Percentiles rank a stretch among this genome's conserved stretches.
Evolutionary conservation across 371 early-diverging fungal genomes (phyloP).

Genomic region (Apophysomyces trapeziformis): DNA sequence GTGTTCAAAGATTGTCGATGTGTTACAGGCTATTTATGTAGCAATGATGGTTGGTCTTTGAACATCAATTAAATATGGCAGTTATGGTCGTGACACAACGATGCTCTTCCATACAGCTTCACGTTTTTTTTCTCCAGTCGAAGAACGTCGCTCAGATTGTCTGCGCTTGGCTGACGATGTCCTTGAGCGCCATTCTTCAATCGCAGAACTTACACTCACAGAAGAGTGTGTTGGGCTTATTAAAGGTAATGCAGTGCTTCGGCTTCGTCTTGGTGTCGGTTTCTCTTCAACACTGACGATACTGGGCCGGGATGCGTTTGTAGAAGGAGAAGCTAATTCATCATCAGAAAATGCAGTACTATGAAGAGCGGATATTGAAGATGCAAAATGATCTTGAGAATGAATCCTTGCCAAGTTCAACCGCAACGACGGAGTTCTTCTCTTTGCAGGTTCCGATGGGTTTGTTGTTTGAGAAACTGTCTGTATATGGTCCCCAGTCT

Average conservation of each 20-base stretch:
- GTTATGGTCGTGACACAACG: background rate
- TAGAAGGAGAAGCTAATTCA: background rate
- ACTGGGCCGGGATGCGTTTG: background rate
- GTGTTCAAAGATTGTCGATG: too few relatives aligned
- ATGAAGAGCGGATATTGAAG: background rate
- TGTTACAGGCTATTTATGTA: background rate
- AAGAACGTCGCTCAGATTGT: slow-evolving; percentile 2
- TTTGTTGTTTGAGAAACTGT: too few relatives aligned
- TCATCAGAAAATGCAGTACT: background rate
- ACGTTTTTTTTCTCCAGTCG: background rate
- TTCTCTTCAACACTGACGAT: background rate
- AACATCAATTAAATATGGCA: background rate
- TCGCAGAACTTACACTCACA: background rate
- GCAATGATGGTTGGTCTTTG: background rate
- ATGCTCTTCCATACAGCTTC: slow-evolving; percentile 6
- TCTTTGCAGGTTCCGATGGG: background rate
- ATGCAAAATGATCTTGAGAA: background rate
- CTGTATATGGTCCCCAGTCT: background rate
- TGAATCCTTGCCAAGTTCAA: background rate
- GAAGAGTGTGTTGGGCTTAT: background rate
- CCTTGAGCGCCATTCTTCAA: background rate
- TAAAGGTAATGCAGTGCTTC: background rate
- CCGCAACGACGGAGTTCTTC: background rate
- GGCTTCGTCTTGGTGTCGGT: background rate
- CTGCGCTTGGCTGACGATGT: background rate